Evolutionary conservation across 2,329 filamentous ascomycete species (phyloP), one percentile per base, ranked within the genome.

Genomic region (Sclerotinia subarctica): DNA sequence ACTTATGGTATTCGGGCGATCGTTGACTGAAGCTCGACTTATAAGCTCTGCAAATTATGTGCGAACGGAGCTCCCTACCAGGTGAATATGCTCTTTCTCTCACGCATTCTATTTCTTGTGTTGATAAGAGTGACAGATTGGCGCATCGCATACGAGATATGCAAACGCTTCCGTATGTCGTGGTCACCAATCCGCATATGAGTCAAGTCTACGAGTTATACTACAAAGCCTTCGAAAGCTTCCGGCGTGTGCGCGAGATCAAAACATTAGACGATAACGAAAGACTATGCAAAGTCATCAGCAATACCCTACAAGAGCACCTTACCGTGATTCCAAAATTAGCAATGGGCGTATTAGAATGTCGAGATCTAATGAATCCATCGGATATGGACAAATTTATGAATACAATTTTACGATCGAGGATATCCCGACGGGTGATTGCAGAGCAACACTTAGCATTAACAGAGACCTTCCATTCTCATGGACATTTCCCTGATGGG

Each of bases 21-120:
- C 94, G 29, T 82, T 99, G 77, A 97, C 94, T 59, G 94, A 98
- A 80, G 85, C 88, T 64, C 90, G 96, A 68, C 85, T 99, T 70
- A 87, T 99, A 73, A 94, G 92, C 80, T 97, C 94, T 54, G 95
- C 95, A 70, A 99, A 99, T 80, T 99, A 99, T 82, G 94, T 98
- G 64, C 91, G 95, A 68, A 93, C 93, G 6, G 95, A 99, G 81
- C 86, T 99, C 64, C 94, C 94, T 8, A 95, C 91, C 8, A 86
- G 91, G 89, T 90, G 78, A 70, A 80, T 53, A 21, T 47, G 19
- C 2, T 44, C 24, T 29, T 19, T 46, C 35, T 29, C 8, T 7
- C 17, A 24, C 58, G 21, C 6, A 19, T 49, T 47, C 32, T 24
- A 59, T 24, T 32, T 64, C 64, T 63, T 29, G 21, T 11, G 15